Base-by-base conservation (phyloP, 2,329 filamentous ascomycete species). In the Penicillium capsulatum region DNA sequence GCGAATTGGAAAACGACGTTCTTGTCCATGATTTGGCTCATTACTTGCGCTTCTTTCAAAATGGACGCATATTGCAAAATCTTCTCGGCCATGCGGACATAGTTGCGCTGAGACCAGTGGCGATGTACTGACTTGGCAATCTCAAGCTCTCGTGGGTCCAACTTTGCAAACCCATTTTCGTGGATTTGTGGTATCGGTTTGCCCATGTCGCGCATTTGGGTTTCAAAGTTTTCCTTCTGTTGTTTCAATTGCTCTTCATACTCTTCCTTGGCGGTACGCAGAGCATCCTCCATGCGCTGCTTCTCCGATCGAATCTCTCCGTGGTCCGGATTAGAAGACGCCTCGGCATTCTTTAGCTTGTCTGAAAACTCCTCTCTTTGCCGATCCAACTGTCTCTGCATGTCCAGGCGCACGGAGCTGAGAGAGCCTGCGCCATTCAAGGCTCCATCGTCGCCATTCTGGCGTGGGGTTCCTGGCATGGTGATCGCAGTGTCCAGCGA, bases 11-110 rank as follows among this genome's bases (percentile, higher is more conserved):
- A 97, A 14, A 91, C 83, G 7, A 96, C 86, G 50, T 81, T 81
- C 63, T 96, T 92, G 53, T 92, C 86, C 70, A 98, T 85, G 56
- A 94, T 87, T 54, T 95, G 91, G 69, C 90, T 94, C 87, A 98
- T 92, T 45, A 98, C 83, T 60, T 98, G 92, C 1, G 92, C 92
- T 66, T 98, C 92, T 63, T 98, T 98, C 42, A 98, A 67, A 17
- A 83, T 79, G 6, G 86, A 81, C 2, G 91, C 91, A 61, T 94
- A 84, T 59, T 94, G 89, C 31, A 98, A 72, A 17, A 97, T 83
- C 2, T 83, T 80, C 64, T 97, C 92, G 3, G 91, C 90, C 86
- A 98, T 95, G 39, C 84, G 83, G 42, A 98, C 88, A 55, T 91
- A 96, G 57, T 87, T 86, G 19, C 87, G 81, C 51, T 84, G 77